Conservation (phyloP, 345 rosid genomes). For the Lumnitzera littorea region DNA sequence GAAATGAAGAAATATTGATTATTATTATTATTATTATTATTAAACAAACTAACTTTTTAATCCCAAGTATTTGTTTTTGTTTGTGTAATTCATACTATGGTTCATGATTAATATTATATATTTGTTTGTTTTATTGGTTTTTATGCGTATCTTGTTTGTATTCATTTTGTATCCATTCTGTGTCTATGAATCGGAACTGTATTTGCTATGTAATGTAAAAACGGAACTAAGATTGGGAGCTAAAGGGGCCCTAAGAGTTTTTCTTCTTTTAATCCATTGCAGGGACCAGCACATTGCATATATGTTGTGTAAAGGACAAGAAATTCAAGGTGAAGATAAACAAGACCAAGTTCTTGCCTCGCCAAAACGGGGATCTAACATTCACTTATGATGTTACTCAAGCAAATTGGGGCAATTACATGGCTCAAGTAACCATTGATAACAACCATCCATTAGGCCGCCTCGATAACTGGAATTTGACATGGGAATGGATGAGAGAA, state of each 20-base stretch:
- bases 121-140: too few relatives aligned
- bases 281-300: constrained; percentile 53
- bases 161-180: too few relatives aligned
- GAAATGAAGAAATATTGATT: too few relatives aligned
- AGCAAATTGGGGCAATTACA: constrained; percentile 61
- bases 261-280: not conserved
- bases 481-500: constrained; percentile 91
- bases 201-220: too few relatives aligned
- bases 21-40: too few relatives aligned
- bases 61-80: too few relatives aligned
- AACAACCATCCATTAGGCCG: constrained; percentile 65
- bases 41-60: too few relatives aligned
- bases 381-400: constrained; percentile 61
- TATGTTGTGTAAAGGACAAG: constrained; percentile 70
- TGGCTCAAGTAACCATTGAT: constrained; percentile 84
- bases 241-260: not conserved
- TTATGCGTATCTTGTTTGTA: too few relatives aligned
- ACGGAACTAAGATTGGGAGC: too few relatives aligned
- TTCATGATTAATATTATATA: too few relatives aligned
- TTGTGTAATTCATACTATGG: too few relatives aligned
- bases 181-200: too few relatives aligned
- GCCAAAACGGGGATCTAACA: constrained; percentile 56
- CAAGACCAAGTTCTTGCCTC: constrained; percentile 38
- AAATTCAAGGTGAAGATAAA: constrained; percentile 37
- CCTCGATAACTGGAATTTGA: constrained; percentile 86